These are phyloP conservation scores for Penicillium odoratum DNA, from an alignment of 495 filamentous ascomycete species.

Conservation along the genomic window DNA sequence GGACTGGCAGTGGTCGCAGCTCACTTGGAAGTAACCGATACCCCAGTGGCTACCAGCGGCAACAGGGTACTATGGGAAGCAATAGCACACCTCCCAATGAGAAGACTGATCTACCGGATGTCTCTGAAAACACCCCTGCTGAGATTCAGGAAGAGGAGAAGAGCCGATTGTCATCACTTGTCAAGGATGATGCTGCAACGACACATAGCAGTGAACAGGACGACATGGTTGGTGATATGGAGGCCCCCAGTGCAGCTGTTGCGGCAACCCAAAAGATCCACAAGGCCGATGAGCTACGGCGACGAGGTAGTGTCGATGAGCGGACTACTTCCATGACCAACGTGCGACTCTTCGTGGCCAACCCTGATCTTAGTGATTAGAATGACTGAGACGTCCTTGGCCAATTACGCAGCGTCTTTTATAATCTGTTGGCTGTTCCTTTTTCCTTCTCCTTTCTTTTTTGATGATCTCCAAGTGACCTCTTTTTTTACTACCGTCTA, in stretches of 20 bases:
- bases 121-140: slow-evolving; percentile 54
- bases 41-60: slow-evolving; percentile 50
- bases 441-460: slow-evolving; percentile 12
- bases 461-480: slow-evolving; percentile 16
- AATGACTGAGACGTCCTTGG: slow-evolving; percentile 3
- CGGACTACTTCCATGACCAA: slow-evolving; percentile 80
- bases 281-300: slow-evolving; percentile 71
- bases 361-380: slow-evolving; percentile 78
- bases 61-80: slow-evolving; percentile 65
- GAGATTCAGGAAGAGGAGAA: slow-evolving; percentile 39
- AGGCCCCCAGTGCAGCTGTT: slow-evolving; percentile 38
- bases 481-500: slow-evolving; percentile 11
- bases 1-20: slow-evolving; percentile 77
- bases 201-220: slow-evolving; percentile 51
- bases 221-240: slow-evolving; percentile 54
- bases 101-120: slow-evolving; percentile 49
- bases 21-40: slow-evolving; percentile 70
- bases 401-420: slow-evolving; percentile 18
- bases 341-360: slow-evolving; percentile 87
- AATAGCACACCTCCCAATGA: slow-evolving; percentile 64
- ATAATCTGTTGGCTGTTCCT: slow-evolving; percentile 12
- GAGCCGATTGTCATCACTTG: slow-evolving; percentile 38
- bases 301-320: slow-evolving; percentile 93
- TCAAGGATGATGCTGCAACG: slow-evolving; percentile 48
- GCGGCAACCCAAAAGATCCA: slow-evolving; percentile 64